Conservation (phyloP, 2,329 filamentous ascomycete genomes). For the Achaetomium macrosporum region DNA sequence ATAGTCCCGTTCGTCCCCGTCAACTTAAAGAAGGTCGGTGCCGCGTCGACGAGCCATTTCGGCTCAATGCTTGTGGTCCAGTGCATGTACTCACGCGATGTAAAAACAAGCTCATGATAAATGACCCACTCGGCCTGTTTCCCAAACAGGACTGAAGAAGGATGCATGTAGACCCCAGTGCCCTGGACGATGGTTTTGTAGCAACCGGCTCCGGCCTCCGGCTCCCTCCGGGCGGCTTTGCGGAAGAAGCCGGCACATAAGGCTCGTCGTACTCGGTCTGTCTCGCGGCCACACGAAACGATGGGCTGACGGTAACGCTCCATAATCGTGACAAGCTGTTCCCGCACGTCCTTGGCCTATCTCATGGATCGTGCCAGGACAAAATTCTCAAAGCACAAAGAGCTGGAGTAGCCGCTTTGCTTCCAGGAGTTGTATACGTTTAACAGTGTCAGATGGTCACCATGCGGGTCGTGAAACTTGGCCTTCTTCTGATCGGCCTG, state of each 20-base stretch:
- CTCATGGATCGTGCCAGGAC: slow-evolving; percentile 87
- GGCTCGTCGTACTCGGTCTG: slow-evolving; percentile 78
- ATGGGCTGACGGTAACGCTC: slow-evolving; percentile 79
- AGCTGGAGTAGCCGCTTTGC: slow-evolving; percentile 67
- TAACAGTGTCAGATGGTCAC: slow-evolving; percentile 88
- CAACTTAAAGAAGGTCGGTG: slow-evolving; percentile 98
- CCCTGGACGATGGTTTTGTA: slow-evolving; percentile 97
- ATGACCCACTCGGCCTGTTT: slow-evolving; percentile 96
- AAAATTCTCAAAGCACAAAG: slow-evolving; percentile 98
- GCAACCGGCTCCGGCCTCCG: slow-evolving; percentile 62
- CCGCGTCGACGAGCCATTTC: slow-evolving; percentile 90
- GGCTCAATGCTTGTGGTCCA: slow-evolving; percentile 89
- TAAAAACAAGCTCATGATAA: slow-evolving; percentile 84
- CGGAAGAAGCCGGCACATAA: slow-evolving; percentile 93
- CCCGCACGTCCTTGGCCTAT: slow-evolving; percentile 83
- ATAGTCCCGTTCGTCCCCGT: slow-evolving; percentile 70
- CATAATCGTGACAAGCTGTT: slow-evolving; percentile 91
- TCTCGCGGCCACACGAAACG: slow-evolving; percentile 79
- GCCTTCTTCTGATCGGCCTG: slow-evolving; percentile 96
- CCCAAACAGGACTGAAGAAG: slow-evolving; percentile 82
- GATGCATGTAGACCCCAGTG: slow-evolving; percentile 91
- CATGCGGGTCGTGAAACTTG: slow-evolving; percentile 92
- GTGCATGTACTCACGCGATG: slow-evolving; percentile 98
- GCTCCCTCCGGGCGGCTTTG: slow-evolving; percentile 88
- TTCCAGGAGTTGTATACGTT: slow-evolving; percentile 99